Evolutionary conservation across 2,329 filamentous ascomycete species (phyloP).

Genomic region (Microdochium nivale): DNA sequence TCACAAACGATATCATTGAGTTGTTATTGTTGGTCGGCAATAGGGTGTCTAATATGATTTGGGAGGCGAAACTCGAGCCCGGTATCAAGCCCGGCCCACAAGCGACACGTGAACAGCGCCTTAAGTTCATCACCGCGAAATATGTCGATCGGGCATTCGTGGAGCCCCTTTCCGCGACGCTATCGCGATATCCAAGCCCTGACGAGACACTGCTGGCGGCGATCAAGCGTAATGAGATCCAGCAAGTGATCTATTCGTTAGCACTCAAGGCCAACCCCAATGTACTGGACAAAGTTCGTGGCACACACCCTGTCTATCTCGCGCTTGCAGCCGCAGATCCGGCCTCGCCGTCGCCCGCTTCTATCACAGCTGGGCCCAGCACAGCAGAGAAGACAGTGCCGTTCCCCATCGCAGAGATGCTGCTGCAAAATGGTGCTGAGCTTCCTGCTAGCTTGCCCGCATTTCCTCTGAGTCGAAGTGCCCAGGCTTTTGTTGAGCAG

Average conservation of each 20-base stretch:
- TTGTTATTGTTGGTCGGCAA: constrained; percentile 87
- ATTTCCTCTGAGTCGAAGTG: constrained; percentile 74
- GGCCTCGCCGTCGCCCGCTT: constrained; percentile 55
- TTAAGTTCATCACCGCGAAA: constrained; percentile 93
- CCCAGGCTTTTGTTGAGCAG: constrained; percentile 77
- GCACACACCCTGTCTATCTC: constrained; percentile 82
- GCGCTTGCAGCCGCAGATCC: constrained; percentile 90
- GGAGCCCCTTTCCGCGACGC: constrained; percentile 63
- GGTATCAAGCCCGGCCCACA: constrained; percentile 64
- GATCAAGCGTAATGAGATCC: constrained; percentile 94
- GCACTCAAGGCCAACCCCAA: constrained; percentile 85
- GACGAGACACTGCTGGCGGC: constrained; percentile 87
- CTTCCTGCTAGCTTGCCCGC: constrained; percentile 68
- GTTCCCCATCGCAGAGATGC: constrained; percentile 83
- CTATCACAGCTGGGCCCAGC: constrained; percentile 16
- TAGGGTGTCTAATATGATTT: constrained; percentile 90
- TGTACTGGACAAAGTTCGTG: constrained; percentile 72
- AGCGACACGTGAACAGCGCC: constrained; percentile 78
- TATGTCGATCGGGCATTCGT: constrained; percentile 82
- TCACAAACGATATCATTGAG: constrained; percentile 95
- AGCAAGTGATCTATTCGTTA: constrained; percentile 84
- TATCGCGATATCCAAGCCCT: constrained; percentile 67
- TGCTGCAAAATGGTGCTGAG: constrained; percentile 89
- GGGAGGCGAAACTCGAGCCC: constrained; percentile 78
- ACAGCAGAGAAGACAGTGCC: constrained; percentile 46